A percentile compares a stretch with the other conserved stretches of the same genome.
phyloP scores from a whole-genome alignment of 148 eudicot genomes.

The Rhododendron williamsianum region DNA sequence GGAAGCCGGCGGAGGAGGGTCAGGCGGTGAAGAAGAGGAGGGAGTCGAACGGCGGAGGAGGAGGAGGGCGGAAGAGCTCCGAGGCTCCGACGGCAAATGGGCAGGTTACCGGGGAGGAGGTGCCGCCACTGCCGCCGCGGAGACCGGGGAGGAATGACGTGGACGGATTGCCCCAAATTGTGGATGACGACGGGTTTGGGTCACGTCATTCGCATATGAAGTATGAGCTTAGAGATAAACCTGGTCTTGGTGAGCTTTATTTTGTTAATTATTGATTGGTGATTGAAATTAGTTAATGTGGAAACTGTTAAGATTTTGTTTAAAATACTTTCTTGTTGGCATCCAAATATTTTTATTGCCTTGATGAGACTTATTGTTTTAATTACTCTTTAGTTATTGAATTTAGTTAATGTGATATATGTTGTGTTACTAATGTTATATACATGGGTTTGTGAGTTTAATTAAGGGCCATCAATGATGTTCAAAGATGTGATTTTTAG shows the following conservation, averaged over 20 bases:
- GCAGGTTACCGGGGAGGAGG: slow-evolving; percentile 12
- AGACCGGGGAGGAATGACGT: slow-evolving; percentile 37
- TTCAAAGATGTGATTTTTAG: not conserved
- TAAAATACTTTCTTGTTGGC: no score
- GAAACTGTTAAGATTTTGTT: no score
- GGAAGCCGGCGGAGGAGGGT: slow-evolving; percentile 23
- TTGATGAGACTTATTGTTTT: no score
- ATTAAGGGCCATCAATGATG: not conserved
- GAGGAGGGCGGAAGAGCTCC: slow-evolving; percentile 23
- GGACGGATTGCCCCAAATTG: slow-evolving; percentile 43
- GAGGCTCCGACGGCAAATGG: slow-evolving; percentile 22
- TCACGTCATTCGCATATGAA: slow-evolving; percentile 77
- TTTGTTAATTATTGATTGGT: not conserved
- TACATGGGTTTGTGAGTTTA: not conserved
- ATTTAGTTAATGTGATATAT: not conserved
- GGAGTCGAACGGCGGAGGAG: slow-evolving; percentile 25
- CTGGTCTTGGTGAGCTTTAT: slow-evolving; percentile 74
- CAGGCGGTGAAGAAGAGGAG: slow-evolving; percentile 41
- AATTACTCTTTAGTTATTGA: not conserved
- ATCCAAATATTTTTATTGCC: no score
- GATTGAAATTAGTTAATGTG: not conserved
- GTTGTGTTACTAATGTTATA: not conserved
- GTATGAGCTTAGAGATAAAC: slow-evolving; percentile 91
- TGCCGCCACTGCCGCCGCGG: slow-evolving; percentile 14
- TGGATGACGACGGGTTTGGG: slow-evolving; percentile 62